Percentiles rank a stretch among this genome's conserved stretches.
Conservation (phyloP, 2,329 filamentous ascomycete species). For the Elsinoe ampelina region DNA sequence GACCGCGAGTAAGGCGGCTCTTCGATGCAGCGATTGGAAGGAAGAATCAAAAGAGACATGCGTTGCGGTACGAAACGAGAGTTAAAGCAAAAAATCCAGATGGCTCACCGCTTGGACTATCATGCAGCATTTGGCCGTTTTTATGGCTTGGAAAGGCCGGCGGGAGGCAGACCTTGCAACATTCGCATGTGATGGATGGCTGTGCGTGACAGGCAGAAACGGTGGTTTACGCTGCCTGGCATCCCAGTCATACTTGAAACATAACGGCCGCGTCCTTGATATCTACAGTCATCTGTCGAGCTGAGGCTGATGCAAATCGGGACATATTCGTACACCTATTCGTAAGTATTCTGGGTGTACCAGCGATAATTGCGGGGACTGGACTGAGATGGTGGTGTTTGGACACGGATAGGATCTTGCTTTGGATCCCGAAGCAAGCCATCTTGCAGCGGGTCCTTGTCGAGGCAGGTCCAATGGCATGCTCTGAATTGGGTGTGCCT, state of each 20-base stretch:
- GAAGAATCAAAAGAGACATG: conserved; percentile 1
- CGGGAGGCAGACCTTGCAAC: not conserved
- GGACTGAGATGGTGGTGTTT: not conserved
- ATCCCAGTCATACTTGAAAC: conserved; percentile 14
- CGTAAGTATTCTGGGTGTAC: not conserved
- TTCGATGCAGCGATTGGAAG: conserved; percentile 4
- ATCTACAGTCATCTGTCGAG: conserved; percentile 4
- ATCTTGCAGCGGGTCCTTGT: conserved; percentile 11
- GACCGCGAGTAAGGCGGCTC: conserved; percentile 1
- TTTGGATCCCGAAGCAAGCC: conserved; percentile 5
- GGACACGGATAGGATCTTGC: not conserved
- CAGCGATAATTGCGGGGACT: not conserved
- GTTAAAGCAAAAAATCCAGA: conserved; percentile 7
- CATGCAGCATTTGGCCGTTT: conserved; percentile 12
- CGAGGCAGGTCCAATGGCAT: conserved; percentile 7
- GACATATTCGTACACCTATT: not conserved
- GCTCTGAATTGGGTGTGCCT: not conserved
- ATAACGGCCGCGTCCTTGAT: not conserved
- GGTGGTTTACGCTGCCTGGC: conserved; percentile 9
- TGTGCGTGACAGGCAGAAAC: conserved; percentile 14
- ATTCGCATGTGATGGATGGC: conserved; percentile 8
- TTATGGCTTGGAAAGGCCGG: conserved; percentile 3
- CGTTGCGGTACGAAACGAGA: not conserved
- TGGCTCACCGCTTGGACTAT: conserved; percentile 10
- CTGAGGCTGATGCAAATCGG: not conserved